Percentiles rank a stretch among this genome's conserved stretches.
Evolutionary conservation across 306 rosid genomes (phyloP).

Genomic region (Pyrus bretschneideri): DNA sequence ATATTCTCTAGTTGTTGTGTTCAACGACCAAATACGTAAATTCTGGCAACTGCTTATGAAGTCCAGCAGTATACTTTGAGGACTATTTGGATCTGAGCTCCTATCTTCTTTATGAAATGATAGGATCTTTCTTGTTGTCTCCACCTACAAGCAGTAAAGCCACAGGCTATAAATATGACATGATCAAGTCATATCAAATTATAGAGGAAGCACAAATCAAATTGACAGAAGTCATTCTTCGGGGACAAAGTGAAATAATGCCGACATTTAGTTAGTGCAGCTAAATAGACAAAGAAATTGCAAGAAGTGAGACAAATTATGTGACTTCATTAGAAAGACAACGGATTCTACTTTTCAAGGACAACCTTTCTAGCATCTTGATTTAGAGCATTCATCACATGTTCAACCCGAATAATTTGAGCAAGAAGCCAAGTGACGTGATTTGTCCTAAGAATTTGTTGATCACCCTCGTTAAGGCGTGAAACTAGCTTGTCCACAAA

Average conservation of each 20-base stretch:
- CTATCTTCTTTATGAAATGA: slow-evolving; percentile 93
- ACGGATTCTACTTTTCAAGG: slow-evolving; percentile 16
- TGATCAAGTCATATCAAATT: slow-evolving; percentile 9
- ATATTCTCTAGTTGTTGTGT: slow-evolving; percentile 82
- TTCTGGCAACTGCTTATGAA: slow-evolving; percentile 95
- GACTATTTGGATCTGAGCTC: slow-evolving; percentile 79
- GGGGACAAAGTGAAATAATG: slow-evolving; percentile 5
- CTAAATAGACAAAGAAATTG: slow-evolving; percentile 10
- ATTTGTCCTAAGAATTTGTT: slow-evolving; percentile 72
- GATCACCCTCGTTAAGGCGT: slow-evolving; percentile 81
- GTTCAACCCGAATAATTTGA: slow-evolving; percentile 82
- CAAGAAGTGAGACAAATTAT: slow-evolving; percentile 16
- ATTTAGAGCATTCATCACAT: slow-evolving; percentile 89
- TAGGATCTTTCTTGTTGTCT: slow-evolving; percentile 84
- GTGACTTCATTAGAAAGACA: not conserved
- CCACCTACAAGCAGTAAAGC: slow-evolving; percentile 51
- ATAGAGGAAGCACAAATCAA: slow-evolving; percentile 14
- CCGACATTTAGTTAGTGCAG: not conserved
- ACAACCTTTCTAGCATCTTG: slow-evolving; percentile 90
- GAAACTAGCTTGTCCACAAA: slow-evolving; percentile 91
- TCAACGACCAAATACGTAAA: slow-evolving; percentile 97
- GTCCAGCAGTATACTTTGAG: slow-evolving; percentile 87
- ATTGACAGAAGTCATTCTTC: slow-evolving; percentile 15
- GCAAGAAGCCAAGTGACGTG: slow-evolving; percentile 96
- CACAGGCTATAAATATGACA: slow-evolving; percentile 14